Base-by-base conservation (phyloP, 208 protist species). In the Trypanosoma grayi region DNA sequence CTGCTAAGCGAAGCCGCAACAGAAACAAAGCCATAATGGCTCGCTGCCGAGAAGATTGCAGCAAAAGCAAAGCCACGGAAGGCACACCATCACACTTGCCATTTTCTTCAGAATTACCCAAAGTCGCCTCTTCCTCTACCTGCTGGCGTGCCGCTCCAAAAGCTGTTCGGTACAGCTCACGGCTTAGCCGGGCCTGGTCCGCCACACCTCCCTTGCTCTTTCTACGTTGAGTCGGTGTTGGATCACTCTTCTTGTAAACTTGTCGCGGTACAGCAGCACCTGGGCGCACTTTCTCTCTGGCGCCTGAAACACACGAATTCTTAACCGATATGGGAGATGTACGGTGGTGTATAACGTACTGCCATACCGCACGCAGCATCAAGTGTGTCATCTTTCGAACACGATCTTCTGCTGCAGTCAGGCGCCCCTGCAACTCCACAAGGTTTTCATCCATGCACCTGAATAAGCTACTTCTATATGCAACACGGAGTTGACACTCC, bases 51-150 rank as follows among this genome's bases (percentile, higher is more conserved):
- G 83, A 79, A 11, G 87, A 66, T 14, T 76, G 62, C 31, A 93
- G 58, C 41, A 93, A 74, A 28, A 94, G 45, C 8, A 91, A 27
- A 20, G 83, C 78, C 13, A 91, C 65, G 30, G 87, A 94, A 8
- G 62, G 46, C 37, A 75, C 34, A 25, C 20, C 27, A 11, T 51
- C 57, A 40, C 24, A 24, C 27, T 36, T 47, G 9, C 1, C 40
- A 13, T 36, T 43, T 9, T 52, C 14, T 24, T 45, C 37, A 18
- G 6, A 9, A 20, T 41, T 11, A 36, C 20, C 2, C 13, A 2
- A 2, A 30, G 2, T 14, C 16, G 16, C 11, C 45, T 22, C 47
- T 22, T 40, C 25, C 33, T 56, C 64, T 25, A 43, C 40, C 46
- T 51, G n/a, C 9, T 59, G 65, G 7, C 47, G 55, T 24, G 65